Conservation (phyloP, 768 basidiomycete genomes). For the Boletus speciosus region DNA sequence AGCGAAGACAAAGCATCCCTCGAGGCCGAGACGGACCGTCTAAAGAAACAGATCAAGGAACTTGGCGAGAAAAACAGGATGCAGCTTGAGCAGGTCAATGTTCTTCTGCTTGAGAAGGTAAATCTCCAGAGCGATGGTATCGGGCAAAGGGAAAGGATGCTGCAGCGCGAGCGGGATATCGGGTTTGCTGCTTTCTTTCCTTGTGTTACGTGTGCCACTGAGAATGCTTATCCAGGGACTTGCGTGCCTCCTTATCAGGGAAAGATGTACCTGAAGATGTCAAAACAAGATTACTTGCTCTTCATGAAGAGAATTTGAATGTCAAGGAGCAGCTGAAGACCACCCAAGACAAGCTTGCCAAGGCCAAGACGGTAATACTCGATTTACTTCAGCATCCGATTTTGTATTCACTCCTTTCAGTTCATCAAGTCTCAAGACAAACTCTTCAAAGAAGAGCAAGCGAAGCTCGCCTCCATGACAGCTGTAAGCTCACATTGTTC, state of each 20-base stretch:
- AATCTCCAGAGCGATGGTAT: slow-evolving; percentile 89
- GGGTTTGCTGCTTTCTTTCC: slow-evolving; percentile 46
- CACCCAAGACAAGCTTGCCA: slow-evolving; percentile 69
- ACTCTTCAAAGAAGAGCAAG: slow-evolving; percentile 78
- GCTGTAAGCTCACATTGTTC: slow-evolving; percentile 37
- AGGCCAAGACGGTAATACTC: slow-evolving; percentile 64
- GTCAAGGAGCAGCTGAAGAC: slow-evolving; percentile 72
- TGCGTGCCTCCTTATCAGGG: slow-evolving; percentile 72
- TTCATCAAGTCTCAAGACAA: slow-evolving; percentile 94
- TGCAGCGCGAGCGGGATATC: slow-evolving; percentile 83
- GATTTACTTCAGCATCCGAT: not conserved
- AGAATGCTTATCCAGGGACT: slow-evolving; percentile 48
- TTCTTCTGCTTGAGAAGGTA: slow-evolving; percentile 86
- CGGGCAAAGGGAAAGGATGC: slow-evolving; percentile 79
- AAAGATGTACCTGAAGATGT: slow-evolving; percentile 81
- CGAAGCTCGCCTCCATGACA: slow-evolving; percentile 45
- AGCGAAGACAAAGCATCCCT: slow-evolving; percentile 81
- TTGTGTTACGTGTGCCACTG: not conserved
- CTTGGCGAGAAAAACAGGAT: slow-evolving; percentile 80
- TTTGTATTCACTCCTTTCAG: slow-evolving; percentile 36
- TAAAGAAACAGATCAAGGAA: slow-evolving; percentile 67
- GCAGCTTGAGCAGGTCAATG: slow-evolving; percentile 87
- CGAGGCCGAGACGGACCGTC: slow-evolving; percentile 60
- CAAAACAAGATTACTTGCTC: slow-evolving; percentile 64
- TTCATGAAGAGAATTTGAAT: slow-evolving; percentile 75